Evolutionary conservation across 768 basidiomycete genomes (phyloP).

Genomic region (Agaricus sinodeliciosus): DNA sequence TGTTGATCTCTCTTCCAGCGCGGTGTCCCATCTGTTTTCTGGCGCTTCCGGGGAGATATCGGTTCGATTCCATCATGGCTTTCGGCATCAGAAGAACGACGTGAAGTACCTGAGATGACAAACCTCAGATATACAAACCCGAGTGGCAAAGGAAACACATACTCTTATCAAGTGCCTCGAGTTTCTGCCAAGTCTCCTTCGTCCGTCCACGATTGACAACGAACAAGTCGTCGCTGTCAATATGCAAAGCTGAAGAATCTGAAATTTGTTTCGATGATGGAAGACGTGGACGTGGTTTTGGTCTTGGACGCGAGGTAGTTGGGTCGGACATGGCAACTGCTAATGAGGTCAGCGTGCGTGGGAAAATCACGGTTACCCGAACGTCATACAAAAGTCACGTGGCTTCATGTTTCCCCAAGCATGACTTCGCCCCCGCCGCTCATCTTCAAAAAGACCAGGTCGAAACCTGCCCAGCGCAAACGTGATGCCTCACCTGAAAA

Average conservation of each 20-base stretch:
- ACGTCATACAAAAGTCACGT: conserved; percentile 30
- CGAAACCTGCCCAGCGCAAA: conserved; percentile 32
- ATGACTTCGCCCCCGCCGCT: conserved; percentile 40
- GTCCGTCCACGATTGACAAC: conserved; percentile 59
- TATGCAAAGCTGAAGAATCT: conserved; percentile 17
- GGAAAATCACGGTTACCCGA: conserved; percentile 25
- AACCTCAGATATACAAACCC: too few species aligned
- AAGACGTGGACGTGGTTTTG: conserved; percentile 53
- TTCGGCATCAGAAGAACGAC: conserved; percentile 9
- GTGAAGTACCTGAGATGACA: background rate
- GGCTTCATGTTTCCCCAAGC: conserved; percentile 11
- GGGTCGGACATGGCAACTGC: conserved; percentile 23
- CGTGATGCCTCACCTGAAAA: conserved; percentile 37
- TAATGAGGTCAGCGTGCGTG: conserved; percentile 28
- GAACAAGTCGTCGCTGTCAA: conserved; percentile 66
- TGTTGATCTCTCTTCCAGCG: conserved; percentile 38
- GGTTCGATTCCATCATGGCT: conserved; percentile 19
- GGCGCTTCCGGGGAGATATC: conserved; percentile 30
- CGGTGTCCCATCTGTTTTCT: conserved; percentile 32
- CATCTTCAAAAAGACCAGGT: conserved; percentile 45
- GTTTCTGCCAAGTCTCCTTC: conserved; percentile 48
- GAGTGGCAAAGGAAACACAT: conserved; percentile 10
- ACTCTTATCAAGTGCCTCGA: conserved; percentile 57
- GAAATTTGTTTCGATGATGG: conserved; percentile 15
- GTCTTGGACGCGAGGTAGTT: conserved; percentile 42